Evolutionary conservation across 768 basidiomycete genomes (phyloP).

Genomic region (Russula compacta): DNA sequence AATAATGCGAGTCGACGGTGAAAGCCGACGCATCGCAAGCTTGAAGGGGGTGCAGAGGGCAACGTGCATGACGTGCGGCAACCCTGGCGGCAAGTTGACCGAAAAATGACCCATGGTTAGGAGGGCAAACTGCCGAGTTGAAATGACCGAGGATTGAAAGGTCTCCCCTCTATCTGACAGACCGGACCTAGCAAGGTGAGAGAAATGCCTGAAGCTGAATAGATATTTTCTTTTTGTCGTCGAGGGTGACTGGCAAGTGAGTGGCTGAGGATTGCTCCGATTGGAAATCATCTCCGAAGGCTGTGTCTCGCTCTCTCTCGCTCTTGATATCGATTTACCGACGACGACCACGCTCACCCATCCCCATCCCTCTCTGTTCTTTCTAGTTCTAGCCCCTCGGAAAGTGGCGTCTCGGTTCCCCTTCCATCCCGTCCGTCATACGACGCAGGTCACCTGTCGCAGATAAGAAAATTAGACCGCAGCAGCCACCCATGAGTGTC

Average conservation of each 20-base stretch:
- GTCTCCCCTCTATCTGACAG: too few species aligned
- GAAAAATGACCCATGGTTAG: neutral
- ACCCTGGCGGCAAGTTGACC: neutral
- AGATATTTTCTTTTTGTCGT: too few species aligned
- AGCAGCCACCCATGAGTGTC: slow-evolving; percentile 9
- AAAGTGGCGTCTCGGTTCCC: neutral
- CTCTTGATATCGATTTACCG: neutral
- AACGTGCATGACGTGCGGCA: slow-evolving; percentile 16
- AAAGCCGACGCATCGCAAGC: slow-evolving; percentile 2
- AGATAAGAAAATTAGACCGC: slow-evolving; percentile 1
- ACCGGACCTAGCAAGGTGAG: neutral
- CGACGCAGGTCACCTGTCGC: neutral
- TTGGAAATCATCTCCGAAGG: slow-evolving; percentile 1
- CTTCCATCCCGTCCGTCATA: neutral
- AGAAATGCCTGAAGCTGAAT: too few species aligned
- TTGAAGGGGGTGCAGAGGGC: neutral
- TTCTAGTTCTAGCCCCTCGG: slow-evolving; percentile 3
- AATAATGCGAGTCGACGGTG: neutral
- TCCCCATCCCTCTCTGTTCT: neutral
- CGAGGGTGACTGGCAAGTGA: too few species aligned
- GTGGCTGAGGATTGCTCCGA: too few species aligned
- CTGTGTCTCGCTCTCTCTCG: neutral
- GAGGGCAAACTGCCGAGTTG: neutral
- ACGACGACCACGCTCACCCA: neutral
- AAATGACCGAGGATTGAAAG: neutral